These are phyloP conservation scores for Blastocystis hominis DNA, from an alignment of 352 stramenopile species.

Conservation along the genomic window DNA sequence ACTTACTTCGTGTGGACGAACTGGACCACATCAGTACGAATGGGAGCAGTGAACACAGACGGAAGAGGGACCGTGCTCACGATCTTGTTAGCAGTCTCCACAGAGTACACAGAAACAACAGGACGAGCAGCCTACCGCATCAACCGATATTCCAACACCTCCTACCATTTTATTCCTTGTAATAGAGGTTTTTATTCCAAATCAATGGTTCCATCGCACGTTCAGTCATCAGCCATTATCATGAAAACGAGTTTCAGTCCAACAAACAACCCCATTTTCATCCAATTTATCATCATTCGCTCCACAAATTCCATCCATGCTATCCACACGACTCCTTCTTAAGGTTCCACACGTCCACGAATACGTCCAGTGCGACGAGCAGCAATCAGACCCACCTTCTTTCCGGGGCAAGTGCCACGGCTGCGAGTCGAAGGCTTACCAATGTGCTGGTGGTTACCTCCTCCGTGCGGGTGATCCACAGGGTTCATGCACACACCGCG, in stretches of 20 bases:
- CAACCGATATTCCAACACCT: background rate
- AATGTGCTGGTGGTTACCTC: too few species aligned
- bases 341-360: too few species aligned
- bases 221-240: conserved; percentile 74
- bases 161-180: background rate
- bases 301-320: conserved; percentile 79
- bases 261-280: conserved; percentile 86
- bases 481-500: too few species aligned
- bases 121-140: conserved; percentile 72
- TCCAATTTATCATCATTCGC: conserved; percentile 59
- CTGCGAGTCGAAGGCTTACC: too few species aligned
- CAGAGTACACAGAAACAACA: conserved; percentile 84
- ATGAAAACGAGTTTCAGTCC: conserved; percentile 96
- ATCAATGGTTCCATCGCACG: background rate
- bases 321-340: conserved; percentile 88
- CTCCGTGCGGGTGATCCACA: too few species aligned
- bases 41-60: conserved; percentile 87
- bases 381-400: too few species aligned
- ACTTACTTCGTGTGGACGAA: conserved; percentile 89
- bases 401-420: too few species aligned
- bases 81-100: conserved; percentile 71
- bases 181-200: background rate
- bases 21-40: conserved; percentile 94
- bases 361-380: too few species aligned
- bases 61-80: conserved; percentile 79